Evolutionary conservation across 2,329 filamentous ascomycete species (phyloP).

Genomic region (Colletotrichum sp.): DNA sequence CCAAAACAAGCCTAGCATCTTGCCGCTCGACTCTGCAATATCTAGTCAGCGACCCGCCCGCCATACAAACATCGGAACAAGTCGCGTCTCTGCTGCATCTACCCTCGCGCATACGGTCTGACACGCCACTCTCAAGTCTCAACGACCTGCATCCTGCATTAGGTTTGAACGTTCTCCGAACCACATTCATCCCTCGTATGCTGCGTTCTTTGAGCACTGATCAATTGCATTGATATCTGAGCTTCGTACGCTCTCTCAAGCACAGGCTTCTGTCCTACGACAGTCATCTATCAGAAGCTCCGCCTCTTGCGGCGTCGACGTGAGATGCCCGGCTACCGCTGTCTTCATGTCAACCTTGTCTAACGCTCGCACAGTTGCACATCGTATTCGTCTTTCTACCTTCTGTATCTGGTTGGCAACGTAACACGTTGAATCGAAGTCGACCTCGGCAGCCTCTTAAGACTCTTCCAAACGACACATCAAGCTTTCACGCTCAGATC

Average conservation of each 20-base stretch:
- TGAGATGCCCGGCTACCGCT: not conserved
- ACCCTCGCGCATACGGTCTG: slow-evolving; percentile 11
- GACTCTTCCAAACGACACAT: not conserved
- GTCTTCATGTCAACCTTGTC: not conserved
- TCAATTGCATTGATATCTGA: not conserved
- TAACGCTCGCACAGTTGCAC: slow-evolving; percentile 16
- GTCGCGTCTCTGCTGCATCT: slow-evolving; percentile 3
- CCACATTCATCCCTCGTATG: not conserved
- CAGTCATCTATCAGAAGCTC: not conserved
- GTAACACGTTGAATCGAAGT: not conserved
- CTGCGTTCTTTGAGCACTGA: not conserved
- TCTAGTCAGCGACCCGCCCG: slow-evolving; percentile 10
- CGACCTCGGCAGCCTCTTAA: not conserved
- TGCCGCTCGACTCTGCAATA: slow-evolving; percentile 5
- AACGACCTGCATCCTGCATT: not conserved
- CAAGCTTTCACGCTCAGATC: not conserved
- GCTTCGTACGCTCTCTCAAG: not conserved
- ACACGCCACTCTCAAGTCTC: slow-evolving; percentile 9
- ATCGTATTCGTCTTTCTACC: slow-evolving; percentile 5
- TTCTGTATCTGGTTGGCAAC: not conserved
- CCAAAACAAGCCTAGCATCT: not conserved
- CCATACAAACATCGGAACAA: slow-evolving; percentile 8
- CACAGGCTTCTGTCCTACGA: not conserved
- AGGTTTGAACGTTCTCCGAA: not conserved
- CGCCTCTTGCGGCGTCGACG: not conserved